A percentile compares a stretch with the other conserved stretches of the same genome.
Evolutionary conservation across 306 rosid species (phyloP).

Genomic region (Cicer arietinum): DNA sequence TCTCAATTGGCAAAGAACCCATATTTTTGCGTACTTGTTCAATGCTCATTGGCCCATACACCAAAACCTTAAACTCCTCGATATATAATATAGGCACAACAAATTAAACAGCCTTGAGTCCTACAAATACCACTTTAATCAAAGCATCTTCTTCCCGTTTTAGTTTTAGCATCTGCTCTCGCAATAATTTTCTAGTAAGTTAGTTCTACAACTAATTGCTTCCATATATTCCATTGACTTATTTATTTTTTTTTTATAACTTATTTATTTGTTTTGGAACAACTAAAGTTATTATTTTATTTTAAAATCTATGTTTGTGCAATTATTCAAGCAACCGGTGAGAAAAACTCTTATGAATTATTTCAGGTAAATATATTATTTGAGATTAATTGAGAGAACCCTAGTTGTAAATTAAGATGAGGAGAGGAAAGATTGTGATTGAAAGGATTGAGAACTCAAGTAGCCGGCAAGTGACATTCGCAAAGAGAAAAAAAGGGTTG

Average conservation of each 20-base stretch:
- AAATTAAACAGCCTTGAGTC: slow-evolving; percentile 5
- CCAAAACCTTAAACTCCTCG: slow-evolving; percentile 18
- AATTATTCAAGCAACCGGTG: background rate
- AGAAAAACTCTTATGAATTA: background rate
- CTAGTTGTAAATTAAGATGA: slow-evolving; percentile 36
- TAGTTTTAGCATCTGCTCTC: background rate
- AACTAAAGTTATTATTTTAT: background rate
- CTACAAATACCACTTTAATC: slow-evolving; percentile 24
- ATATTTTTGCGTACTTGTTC: background rate
- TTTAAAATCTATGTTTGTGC: background rate
- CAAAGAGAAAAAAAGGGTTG: slow-evolving; percentile 54
- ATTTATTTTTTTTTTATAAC: background rate
- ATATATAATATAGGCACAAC: background rate
- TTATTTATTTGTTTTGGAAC: too few species aligned
- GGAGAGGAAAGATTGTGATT: slow-evolving; percentile 50
- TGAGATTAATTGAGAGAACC: slow-evolving; percentile 29
- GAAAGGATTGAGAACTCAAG: slow-evolving; percentile 46
- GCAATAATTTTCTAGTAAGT: background rate
- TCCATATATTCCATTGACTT: background rate
- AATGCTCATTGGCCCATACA: background rate
- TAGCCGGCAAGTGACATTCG: slow-evolving; percentile 54
- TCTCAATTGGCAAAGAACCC: background rate
- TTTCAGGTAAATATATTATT: slow-evolving; percentile 1
- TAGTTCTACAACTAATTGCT: background rate
- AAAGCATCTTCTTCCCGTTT: slow-evolving; percentile 8